Base-by-base conservation (phyloP, 306 rosid genomes). In the Lathyrus aphaca region DNA sequence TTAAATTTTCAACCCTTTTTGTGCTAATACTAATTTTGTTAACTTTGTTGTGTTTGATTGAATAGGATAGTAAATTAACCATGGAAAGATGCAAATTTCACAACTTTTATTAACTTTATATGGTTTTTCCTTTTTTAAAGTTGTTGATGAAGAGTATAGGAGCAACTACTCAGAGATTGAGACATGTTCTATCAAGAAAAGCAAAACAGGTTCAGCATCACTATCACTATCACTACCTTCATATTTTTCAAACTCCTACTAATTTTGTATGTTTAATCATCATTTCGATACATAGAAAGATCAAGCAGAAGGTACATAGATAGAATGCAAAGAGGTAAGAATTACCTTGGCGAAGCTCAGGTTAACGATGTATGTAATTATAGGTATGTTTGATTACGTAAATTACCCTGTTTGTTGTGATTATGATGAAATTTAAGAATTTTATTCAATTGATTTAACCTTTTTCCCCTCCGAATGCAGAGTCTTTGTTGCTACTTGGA, bases 401-500 rank as follows among this genome's bases (percentile, higher is more conserved):
- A 54, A 54, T 5, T 12, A 23, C 14, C 10, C 42, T 27, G 27
- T 18, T 59, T 15, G 49, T 45, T 51, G 53, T 53, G 60, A 15
- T 43, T 13, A 25, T 48, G 3, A 48, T 61, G 27, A 40, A 65
- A 16, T 10, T 35, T 32, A 48, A 65, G 57, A 37, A 35, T 12
- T 30, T 66, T 74, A 18, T 61, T 37, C 55, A 10, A 35, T 61
- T 65, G 58, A 11, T 66, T 69, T 68, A 10, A 10, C 45, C 56
- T 5, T 17, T 18, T 50, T 18, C 78, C 51, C 35, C 45, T 56
- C 58, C 74, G 73, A 61, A 75, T 40, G 37, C 77, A 95, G 99
- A 74, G 76, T 95, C 74, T 89, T 91, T 48, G 96, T 84, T 63
- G 97, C 97, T 17, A 95, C 99, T 30, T 95, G 99, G 99, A 95